Evolutionary conservation across 805 yeast species (phyloP).

Genomic region (Candida glaebosa): DNA sequence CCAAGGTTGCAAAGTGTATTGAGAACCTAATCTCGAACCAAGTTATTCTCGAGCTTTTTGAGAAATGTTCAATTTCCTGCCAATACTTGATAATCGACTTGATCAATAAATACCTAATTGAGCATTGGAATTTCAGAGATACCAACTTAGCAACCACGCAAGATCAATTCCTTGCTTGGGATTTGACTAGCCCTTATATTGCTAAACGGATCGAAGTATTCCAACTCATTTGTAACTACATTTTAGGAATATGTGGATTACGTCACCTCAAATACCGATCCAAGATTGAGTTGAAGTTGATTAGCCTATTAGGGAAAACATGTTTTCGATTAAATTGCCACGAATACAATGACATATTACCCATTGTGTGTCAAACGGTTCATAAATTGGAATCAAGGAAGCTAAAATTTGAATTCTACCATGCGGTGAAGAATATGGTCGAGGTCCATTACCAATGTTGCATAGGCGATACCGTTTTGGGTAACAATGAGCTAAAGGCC

Average conservation of each 20-base stretch:
- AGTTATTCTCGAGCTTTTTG: slow-evolving; percentile 25
- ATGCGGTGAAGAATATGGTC: slow-evolving; percentile 18
- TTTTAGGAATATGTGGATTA: slow-evolving; percentile 21
- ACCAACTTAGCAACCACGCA: slow-evolving; percentile 14
- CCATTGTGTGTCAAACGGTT: slow-evolving; percentile 34
- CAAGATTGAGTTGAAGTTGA: slow-evolving; percentile 15
- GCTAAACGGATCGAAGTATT: slow-evolving; percentile 27
- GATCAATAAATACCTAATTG: slow-evolving; percentile 12
- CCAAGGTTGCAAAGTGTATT: slow-evolving; percentile 35
- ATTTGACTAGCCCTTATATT: slow-evolving; percentile 24
- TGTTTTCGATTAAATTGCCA: slow-evolving; percentile 16
- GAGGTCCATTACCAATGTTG: slow-evolving; percentile 30
- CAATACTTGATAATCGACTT: slow-evolving; percentile 36
- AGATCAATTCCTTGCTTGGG: slow-evolving; percentile 29
- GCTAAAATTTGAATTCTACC: slow-evolving; percentile 23
- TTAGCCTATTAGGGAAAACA: slow-evolving; percentile 15
- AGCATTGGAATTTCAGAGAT: slow-evolving; percentile 8
- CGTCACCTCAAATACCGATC: slow-evolving; percentile 3
- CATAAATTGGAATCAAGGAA: slow-evolving; percentile 16
- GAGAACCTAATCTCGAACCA: slow-evolving; percentile 41
- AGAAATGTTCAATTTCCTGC: slow-evolving; percentile 14
- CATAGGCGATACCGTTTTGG: slow-evolving; percentile 26
- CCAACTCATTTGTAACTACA: slow-evolving; percentile 31
- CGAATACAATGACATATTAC: slow-evolving; percentile 28
- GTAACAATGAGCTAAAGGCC: slow-evolving; percentile 22